Base-by-base conservation (phyloP, 2,329 filamentous ascomycete species). In the Neobulgaria alba region DNA sequence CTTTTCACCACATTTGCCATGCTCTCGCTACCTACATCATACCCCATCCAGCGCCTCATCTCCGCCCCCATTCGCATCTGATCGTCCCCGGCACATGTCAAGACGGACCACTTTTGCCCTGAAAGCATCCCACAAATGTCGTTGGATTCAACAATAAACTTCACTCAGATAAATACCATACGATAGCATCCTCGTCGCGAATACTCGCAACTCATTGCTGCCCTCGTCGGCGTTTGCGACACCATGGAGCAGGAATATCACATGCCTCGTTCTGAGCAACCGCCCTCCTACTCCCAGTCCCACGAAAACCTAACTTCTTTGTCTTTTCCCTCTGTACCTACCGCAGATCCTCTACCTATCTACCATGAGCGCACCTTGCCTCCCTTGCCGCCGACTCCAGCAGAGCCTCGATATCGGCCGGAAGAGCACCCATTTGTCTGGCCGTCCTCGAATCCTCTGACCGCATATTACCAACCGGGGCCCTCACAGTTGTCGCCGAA, bases 401-500 rank as follows among this genome's bases (percentile, higher is more conserved):
- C 44, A 47, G 54, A 58, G 17, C 23, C 39, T 10, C 42, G 51
- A 42, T 47, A 43, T 31, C 47, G 52, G 31, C 29, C 49, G 16
- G 54, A 54, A 38, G 55, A 57, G 18, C 41, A 50, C 26, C 50
- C 46, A 36, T 54, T 50, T 33, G 42, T 45, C 31, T 60, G 57
- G 57, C 57, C 57, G 4, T 59, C 55, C 10, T 57, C 55, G 16
- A 60, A 60, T 41, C 57, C 57, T 43, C 40, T 59, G 34, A 58
- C 54, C 10, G 55, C 56, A 29, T 59, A 58, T 42, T 58, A 59
- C 36, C 55, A 58, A 33, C 51, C 57, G 14, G 54, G 53, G 5
- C 54, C 55, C 8, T 52, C 56, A 5, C 46, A 54, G 30, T 40
- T 55, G 10, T 56, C 57, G n/a, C 55, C 57, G 4, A 57, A 54